Evolutionary conservation across 2,329 filamentous ascomycete genomes (phyloP).

Genomic region (Diaporthe amygdali): DNA sequence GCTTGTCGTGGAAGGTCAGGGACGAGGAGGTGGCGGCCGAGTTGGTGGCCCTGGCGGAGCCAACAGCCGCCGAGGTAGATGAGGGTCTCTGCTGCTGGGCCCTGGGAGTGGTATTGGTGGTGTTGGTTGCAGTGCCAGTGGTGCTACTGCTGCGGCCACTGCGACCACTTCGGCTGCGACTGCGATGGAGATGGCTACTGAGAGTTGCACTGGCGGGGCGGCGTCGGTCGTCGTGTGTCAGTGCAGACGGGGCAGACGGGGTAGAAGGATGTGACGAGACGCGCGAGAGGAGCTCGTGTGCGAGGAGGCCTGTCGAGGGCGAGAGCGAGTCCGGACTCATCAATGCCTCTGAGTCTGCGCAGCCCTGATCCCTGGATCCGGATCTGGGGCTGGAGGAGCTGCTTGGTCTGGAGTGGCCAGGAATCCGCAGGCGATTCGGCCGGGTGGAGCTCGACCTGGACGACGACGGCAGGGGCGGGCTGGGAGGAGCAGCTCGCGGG

Average conservation of each 20-base stretch:
- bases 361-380: slow-evolving; percentile 10
- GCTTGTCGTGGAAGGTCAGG: not conserved
- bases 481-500: not conserved
- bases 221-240: slow-evolving; percentile 14
- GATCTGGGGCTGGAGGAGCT: not conserved
- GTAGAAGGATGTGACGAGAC: slow-evolving; percentile 7
- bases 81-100: not conserved
- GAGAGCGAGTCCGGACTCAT: slow-evolving; percentile 6
- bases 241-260: slow-evolving; percentile 4
- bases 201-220: slow-evolving; percentile 15
- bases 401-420: slow-evolving; percentile 1
- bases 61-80: not conserved
- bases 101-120: not conserved
- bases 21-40: not conserved
- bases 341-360: not conserved
- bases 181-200: not conserved
- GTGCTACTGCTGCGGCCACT: not conserved
- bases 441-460: slow-evolving; percentile 8
- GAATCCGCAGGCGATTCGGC: slow-evolving; percentile 6
- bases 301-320: slow-evolving; percentile 3
- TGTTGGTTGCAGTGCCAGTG: not conserved
- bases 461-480: slow-evolving; percentile 1
- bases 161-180: not conserved
- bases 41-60: not conserved
- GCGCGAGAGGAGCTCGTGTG: not conserved